These are phyloP conservation scores for Pichia paraexigua DNA, from an alignment of 805 yeast species.

Conservation along the genomic window DNA sequence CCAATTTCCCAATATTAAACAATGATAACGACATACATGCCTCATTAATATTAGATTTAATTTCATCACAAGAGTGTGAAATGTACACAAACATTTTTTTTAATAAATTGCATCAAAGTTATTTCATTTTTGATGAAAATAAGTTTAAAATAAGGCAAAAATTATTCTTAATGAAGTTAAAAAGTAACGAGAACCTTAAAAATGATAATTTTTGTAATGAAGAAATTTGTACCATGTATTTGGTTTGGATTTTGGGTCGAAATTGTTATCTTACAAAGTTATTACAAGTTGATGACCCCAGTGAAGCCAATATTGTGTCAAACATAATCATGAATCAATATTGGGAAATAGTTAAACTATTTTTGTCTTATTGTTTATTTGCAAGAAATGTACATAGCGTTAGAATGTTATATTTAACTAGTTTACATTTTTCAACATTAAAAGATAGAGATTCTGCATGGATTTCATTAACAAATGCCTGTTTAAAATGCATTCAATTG, in stretches of 20 bases:
- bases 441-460: slow-evolving; percentile 33
- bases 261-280: slow-evolving; percentile 9
- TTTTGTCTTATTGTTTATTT: slow-evolving; percentile 28
- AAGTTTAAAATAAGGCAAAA: slow-evolving; percentile 23
- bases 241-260: slow-evolving; percentile 30
- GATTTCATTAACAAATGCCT: slow-evolving; percentile 30
- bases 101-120: slow-evolving; percentile 28
- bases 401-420: slow-evolving; percentile 29
- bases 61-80: slow-evolving; percentile 22
- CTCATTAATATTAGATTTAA: slow-evolving; percentile 18
- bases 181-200: not conserved
- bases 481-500: slow-evolving; percentile 31
- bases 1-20: not conserved
- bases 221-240: slow-evolving; percentile 31
- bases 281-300: not conserved
- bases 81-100: slow-evolving; percentile 29
- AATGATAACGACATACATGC: slow-evolving; percentile 2
- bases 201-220: slow-evolving; percentile 12
- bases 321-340: slow-evolving; percentile 18
- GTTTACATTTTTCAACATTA: slow-evolving; percentile 28
- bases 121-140: slow-evolving; percentile 28
- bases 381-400: slow-evolving; percentile 29
- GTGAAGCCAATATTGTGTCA: slow-evolving; percentile 4
- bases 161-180: slow-evolving; percentile 22
- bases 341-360: slow-evolving; percentile 27